Conservation (phyloP, 345 rosid species). For the Brassica incana region DNA sequence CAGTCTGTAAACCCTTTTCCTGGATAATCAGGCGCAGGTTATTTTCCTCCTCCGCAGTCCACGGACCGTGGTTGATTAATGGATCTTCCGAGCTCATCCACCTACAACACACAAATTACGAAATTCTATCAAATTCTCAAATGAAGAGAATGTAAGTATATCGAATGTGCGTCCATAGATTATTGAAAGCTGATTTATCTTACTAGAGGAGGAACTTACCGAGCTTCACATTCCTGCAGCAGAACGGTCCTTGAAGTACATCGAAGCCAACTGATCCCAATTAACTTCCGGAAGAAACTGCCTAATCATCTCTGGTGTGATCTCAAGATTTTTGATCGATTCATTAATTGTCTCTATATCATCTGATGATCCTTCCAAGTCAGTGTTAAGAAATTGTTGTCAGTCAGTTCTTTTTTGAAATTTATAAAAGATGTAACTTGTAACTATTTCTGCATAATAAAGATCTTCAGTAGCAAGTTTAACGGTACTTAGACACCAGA, state of each 20-base stretch:
- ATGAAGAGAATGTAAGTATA: neutral
- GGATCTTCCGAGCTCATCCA: slow-evolving; percentile 90
- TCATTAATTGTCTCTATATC: slow-evolving; percentile 54
- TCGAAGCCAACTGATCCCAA: slow-evolving; percentile 79
- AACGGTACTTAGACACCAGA: neutral
- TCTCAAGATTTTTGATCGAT: slow-evolving; percentile 65
- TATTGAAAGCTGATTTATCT: slow-evolving; percentile 14
- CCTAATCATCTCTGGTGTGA: slow-evolving; percentile 66
- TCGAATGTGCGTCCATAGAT: neutral
- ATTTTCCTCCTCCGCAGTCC: slow-evolving; percentile 78
- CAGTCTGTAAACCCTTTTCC: slow-evolving; percentile 62
- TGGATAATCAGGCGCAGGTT: slow-evolving; percentile 56
- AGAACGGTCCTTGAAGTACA: slow-evolving; percentile 55
- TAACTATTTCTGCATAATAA: too few species aligned
- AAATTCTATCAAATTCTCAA: neutral
- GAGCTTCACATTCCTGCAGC: slow-evolving; percentile 93
- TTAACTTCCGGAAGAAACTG: slow-evolving; percentile 78
- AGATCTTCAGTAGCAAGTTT: neutral
- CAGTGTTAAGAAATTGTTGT: slow-evolving; percentile 26
- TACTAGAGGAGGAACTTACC: slow-evolving; percentile 48
- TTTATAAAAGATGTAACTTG: too few species aligned
- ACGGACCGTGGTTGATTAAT: slow-evolving; percentile 56
- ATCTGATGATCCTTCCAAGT: slow-evolving; percentile 54
- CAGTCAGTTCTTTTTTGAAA: neutral
- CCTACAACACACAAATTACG: slow-evolving; percentile 43